Percentiles rank a stretch among this genome's conserved stretches.
Conservation (phyloP, 768 basidiomycete genomes). For the Suillus cothurnatus region DNA sequence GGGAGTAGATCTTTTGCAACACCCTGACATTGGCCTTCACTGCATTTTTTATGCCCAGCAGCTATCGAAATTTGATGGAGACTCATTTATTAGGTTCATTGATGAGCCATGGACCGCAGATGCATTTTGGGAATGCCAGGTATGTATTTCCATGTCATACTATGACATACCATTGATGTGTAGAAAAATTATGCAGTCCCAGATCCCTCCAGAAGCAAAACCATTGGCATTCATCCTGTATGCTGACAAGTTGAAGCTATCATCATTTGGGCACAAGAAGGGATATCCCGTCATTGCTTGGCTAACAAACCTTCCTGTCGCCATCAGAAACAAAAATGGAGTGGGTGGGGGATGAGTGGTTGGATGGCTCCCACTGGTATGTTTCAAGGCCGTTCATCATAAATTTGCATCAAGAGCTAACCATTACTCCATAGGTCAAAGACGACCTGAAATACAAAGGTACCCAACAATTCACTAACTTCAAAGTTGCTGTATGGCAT, state of each 20-base stretch:
- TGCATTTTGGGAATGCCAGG: slow-evolving; percentile 39
- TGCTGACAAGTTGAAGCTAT: slow-evolving; percentile 43
- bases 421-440: slow-evolving; percentile 7
- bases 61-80: slow-evolving; percentile 30
- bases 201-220: slow-evolving; percentile 20
- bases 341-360: slow-evolving; percentile 37
- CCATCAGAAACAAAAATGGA: slow-evolving; percentile 36
- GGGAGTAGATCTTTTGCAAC: slow-evolving; percentile 28
- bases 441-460: slow-evolving; percentile 8
- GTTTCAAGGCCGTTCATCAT: background rate
- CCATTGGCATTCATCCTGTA: slow-evolving; percentile 38
- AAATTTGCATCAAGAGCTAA: background rate
- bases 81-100: slow-evolving; percentile 29
- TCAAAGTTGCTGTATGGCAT: slow-evolving; percentile 15
- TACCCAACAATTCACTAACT: slow-evolving; percentile 11
- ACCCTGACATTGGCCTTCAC: slow-evolving; percentile 24
- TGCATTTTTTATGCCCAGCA: slow-evolving; percentile 36
- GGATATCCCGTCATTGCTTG: slow-evolving; percentile 40
- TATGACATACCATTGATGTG: background rate
- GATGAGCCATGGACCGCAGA: slow-evolving; percentile 42
- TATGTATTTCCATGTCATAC: slow-evolving; percentile 14
- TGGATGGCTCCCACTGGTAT: slow-evolving; percentile 43
- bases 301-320: slow-evolving; percentile 32
- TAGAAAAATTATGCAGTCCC: too few relatives aligned
- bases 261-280: slow-evolving; percentile 40